A percentile compares a stretch with the other conserved stretches of the same genome.
These are phyloP conservation scores for Heterobasidion occidentale DNA, from an alignment of 1,284 basidiomycete genomes.

Conservation along the genomic window DNA sequence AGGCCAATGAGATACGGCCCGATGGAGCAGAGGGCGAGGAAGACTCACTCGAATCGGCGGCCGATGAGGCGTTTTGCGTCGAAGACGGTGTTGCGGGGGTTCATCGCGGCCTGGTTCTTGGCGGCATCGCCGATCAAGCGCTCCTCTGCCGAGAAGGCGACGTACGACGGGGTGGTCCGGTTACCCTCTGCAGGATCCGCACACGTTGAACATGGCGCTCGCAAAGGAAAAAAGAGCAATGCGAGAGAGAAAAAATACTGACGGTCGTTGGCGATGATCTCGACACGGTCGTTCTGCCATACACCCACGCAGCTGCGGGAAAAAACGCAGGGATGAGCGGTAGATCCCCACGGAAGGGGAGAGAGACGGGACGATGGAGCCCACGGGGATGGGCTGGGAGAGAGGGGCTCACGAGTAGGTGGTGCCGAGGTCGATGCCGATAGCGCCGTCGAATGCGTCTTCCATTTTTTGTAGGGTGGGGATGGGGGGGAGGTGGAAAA, in stretches of 20 bases:
- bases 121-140: slow-evolving; percentile 99
- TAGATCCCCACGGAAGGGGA: not conserved
- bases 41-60: slow-evolving; percentile 81
- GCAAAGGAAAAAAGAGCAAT: slow-evolving; percentile 7
- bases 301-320: slow-evolving; percentile 81
- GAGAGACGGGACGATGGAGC: not conserved
- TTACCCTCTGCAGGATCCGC: slow-evolving; percentile 72
- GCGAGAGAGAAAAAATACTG: slow-evolving; percentile 25
- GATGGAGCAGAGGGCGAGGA: not conserved
- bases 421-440: slow-evolving; percentile 91
- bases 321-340: slow-evolving; percentile 11
- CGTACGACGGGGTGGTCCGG: slow-evolving; percentile 98
- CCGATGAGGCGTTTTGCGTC: slow-evolving; percentile 98
- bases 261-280: slow-evolving; percentile 98
- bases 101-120: slow-evolving; percentile 97
- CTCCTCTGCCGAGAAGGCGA: slow-evolving; percentile 96
- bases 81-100: slow-evolving; percentile 93
- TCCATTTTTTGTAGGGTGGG: slow-evolving; percentile 66
- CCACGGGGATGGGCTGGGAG: not conserved
- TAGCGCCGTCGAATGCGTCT: slow-evolving; percentile 92
- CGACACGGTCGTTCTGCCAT: slow-evolving; percentile 98
- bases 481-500: slow-evolving; percentile 16
- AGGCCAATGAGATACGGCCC: too few species aligned
- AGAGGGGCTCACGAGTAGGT: slow-evolving; percentile 71
- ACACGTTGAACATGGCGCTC: not conserved